Percentiles rank a stretch among this genome's conserved stretches.
phyloP scores from a whole-genome alignment of 2,329 filamentous ascomycete genomes.

The Calonectria honghensis region DNA sequence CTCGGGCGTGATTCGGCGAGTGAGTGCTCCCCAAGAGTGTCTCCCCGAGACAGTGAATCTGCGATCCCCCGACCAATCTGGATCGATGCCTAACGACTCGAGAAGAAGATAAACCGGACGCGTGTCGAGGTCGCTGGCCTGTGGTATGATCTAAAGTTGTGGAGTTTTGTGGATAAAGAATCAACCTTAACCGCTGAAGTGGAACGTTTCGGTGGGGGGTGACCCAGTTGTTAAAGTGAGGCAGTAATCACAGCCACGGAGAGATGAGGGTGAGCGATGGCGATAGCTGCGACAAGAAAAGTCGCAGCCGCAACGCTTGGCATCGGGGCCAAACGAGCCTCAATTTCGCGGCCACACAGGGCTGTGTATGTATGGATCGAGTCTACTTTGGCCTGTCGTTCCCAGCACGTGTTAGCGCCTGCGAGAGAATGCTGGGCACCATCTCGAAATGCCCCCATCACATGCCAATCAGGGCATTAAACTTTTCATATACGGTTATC shows the following conservation, averaged over 20 bases:
- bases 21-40: not conserved
- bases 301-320: not conserved
- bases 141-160: conserved; percentile 25
- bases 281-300: not conserved
- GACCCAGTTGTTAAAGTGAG: not conserved
- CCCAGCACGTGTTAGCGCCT: not conserved
- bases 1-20: not conserved
- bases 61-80: not conserved
- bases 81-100: not conserved
- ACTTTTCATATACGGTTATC: not conserved
- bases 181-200: conserved; percentile 17
- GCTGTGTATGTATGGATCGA: not conserved
- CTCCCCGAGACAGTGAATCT: not conserved
- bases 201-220: not conserved
- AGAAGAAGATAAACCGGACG: not conserved
- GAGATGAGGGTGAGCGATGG: not conserved
- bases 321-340: not conserved
- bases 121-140: not conserved
- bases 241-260: not conserved
- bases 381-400: not conserved
- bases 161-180: conserved; percentile 29
- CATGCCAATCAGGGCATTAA: not conserved
- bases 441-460: not conserved
- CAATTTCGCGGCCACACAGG: not conserved
- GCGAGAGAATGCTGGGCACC: not conserved